Evolutionary conservation across 164 flowering plant species (phyloP), one percentile per base, ranked within the genome.

Genomic region (Hamamelis virginiana): DNA sequence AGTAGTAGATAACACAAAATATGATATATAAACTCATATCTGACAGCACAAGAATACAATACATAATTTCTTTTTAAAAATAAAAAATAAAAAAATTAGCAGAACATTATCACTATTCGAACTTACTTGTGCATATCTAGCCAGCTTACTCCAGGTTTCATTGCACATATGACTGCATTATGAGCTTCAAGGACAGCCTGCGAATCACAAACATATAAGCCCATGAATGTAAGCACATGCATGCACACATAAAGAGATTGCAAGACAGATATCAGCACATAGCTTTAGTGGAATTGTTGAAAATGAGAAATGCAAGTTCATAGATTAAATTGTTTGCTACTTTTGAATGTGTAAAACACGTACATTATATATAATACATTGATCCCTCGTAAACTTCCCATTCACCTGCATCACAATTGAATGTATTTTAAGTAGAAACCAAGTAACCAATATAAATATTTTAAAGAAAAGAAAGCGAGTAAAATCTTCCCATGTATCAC

Each of bases 141-240:
- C 97, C 94, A 94, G 84, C 80, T 80, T 63, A 94, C 85, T 81
- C 96, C 96, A 74, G 98, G 98, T 73, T 75, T 86, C 91, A 94
- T 89, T 25, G 83, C 69, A 67, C 87, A 79, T 80, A 91, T 86
- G 62, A 94, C 98, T 55, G 84, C 85, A 84, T 94, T 48, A 53
- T 94, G 97, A 69, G 98, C 97, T 67, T 82, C 74, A 53, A 94
- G 94, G 67, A 94, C 98, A 59, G 98, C 98, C 98, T 94, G 86
- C 59, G 76, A 74, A 73, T 50, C 8, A 67, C 3, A 23, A 13
- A 19, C 43, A 27, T 44, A 33, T 59, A 9, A 59, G n/a, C 5
- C 25, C 15, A 56, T 56, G 27, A 12, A 51, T 14, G 41, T 12
- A 55, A 53, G n/a, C 38, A 22, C 60, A 15, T 14, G 50, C 47